These are phyloP conservation scores for Stemphylium vesicarium DNA, from an alignment of 2,329 filamentous ascomycete genomes.

Conservation along the genomic window DNA sequence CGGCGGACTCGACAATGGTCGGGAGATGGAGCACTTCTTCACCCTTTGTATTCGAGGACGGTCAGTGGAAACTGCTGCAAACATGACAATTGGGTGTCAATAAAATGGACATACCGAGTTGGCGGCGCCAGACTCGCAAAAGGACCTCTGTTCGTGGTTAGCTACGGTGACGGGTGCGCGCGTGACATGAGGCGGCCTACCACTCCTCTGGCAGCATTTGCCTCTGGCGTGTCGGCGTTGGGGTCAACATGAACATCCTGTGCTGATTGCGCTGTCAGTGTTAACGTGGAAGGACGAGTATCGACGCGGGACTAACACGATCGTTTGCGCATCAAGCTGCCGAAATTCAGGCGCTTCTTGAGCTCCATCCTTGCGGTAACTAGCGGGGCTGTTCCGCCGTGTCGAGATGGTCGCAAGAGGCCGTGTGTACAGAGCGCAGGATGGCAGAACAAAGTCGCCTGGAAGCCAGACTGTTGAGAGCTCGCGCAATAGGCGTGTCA, in stretches of 20 bases:
- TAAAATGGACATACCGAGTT: conserved; percentile 48
- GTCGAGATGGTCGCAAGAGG: not conserved
- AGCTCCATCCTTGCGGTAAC: conserved; percentile 42
- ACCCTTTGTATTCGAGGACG: conserved; percentile 57
- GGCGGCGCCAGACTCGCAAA: conserved; percentile 76
- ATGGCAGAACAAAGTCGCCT: not conserved
- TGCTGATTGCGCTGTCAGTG: conserved; percentile 30
- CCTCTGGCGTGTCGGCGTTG: conserved; percentile 68
- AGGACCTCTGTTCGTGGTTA: conserved; percentile 66
- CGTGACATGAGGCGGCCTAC: conserved; percentile 56
- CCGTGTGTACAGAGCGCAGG: not conserved
- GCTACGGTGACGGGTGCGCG: not conserved
- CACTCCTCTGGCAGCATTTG: conserved; percentile 68
- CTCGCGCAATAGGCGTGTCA: not conserved
- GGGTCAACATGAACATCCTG: conserved; percentile 37
- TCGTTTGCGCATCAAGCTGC: conserved; percentile 45
- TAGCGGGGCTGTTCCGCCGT: conserved; percentile 3
- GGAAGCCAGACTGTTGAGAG: not conserved
- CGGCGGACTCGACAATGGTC: conserved; percentile 90
- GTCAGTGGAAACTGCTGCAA: conserved; percentile 17
- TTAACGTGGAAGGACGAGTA: not conserved
- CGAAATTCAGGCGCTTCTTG: conserved; percentile 48
- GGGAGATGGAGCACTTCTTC: conserved; percentile 94
- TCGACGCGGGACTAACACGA: conserved; percentile 27
- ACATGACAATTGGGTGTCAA: not conserved